Evolutionary conservation across 306 rosid genomes (phyloP).

Genomic region (Astragalus glycyphyllos): DNA sequence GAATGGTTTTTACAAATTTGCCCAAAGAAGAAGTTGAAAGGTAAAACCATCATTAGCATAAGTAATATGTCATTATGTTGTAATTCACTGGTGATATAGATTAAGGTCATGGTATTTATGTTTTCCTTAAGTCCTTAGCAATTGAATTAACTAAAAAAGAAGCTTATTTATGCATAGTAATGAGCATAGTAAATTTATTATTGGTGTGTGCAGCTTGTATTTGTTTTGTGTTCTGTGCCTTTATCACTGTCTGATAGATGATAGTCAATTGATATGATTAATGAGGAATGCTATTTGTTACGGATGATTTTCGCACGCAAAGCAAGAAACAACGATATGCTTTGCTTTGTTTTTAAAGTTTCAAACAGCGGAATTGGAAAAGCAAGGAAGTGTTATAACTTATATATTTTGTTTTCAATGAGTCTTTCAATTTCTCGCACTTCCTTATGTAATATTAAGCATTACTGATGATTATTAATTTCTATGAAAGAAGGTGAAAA

Average conservation of each 20-base stretch:
- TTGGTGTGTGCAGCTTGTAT: neutral
- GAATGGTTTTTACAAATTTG: slow-evolving; percentile 76
- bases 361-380: no score
- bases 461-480: no score
- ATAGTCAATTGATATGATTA: neutral
- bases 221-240: neutral
- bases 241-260: neutral
- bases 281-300: no score
- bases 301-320: no score
- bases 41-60: slow-evolving; percentile 45
- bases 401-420: no score
- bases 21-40: slow-evolving; percentile 85
- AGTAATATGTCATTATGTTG: neutral
- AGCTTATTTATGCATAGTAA: neutral
- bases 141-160: neutral
- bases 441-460: no score
- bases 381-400: no score
- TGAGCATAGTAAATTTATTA: neutral
- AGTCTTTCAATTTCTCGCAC: no score
- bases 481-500: neutral
- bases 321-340: no score
- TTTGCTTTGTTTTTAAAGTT: no score
- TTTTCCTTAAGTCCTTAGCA: neutral
- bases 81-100: neutral
- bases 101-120: no score